Percentiles rank a stretch among this genome's conserved stretches.
Conservation (phyloP, 106 monocot genomes). For the Triglochin maritima region DNA sequence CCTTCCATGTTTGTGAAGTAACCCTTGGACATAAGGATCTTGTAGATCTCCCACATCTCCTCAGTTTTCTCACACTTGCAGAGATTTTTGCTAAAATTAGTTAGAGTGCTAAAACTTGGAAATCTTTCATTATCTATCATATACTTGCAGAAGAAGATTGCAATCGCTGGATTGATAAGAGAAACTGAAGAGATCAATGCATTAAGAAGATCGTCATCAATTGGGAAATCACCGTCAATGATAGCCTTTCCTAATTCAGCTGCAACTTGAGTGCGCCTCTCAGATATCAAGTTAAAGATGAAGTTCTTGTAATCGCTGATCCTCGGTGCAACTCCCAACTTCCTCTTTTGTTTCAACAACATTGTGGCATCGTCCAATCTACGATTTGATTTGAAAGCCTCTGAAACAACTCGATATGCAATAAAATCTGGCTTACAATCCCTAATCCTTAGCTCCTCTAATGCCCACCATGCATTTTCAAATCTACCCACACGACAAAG, state of each 20-base stretch:
- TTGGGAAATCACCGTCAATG: constrained; percentile 59
- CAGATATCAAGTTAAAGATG: constrained; percentile 42
- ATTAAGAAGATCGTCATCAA: constrained; percentile 54
- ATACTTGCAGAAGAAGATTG: constrained; percentile 44
- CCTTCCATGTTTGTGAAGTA: constrained; percentile 29
- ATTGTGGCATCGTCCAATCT: constrained; percentile 35
- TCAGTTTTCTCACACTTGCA: constrained; percentile 36
- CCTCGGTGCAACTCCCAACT: constrained; percentile 80
- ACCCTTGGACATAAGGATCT: constrained; percentile 36
- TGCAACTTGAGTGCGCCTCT: constrained; percentile 33
- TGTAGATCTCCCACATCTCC: constrained; percentile 49
- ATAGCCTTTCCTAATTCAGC: constrained; percentile 64
- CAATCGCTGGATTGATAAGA: constrained; percentile 33
- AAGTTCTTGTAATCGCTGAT: constrained; percentile 57
- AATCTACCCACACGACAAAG: constrained; percentile 42
- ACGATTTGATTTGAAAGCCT: constrained; percentile 37
- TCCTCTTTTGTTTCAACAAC: constrained; percentile 89
- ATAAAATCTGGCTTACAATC: constrained; percentile 87
- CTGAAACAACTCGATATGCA: constrained; percentile 64
- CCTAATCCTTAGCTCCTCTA: constrained; percentile 50
- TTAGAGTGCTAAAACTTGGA: constrained; percentile 30
- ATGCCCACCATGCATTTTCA: constrained; percentile 71
- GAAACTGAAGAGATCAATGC: constrained; percentile 54
- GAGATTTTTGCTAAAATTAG: constrained; percentile 37
- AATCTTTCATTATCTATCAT: constrained; percentile 50